These are phyloP conservation scores for Ogataea dorogensis DNA, from an alignment of 805 yeast species.

Conservation along the genomic window DNA sequence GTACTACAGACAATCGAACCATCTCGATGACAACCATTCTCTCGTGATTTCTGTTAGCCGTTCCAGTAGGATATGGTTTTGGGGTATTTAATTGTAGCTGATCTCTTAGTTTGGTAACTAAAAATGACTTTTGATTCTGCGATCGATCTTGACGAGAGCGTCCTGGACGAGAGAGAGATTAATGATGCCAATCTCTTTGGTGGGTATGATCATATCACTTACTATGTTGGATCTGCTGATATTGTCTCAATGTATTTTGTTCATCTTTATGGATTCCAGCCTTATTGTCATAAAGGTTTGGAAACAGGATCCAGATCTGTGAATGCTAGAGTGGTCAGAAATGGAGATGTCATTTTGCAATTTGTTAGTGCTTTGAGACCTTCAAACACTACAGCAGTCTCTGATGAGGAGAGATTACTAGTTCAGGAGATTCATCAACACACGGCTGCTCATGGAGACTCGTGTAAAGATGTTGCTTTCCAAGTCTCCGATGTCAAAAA, in stretches of 20 bases:
- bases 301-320: constrained; percentile 62
- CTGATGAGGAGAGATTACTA: constrained; percentile 7
- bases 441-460: constrained; percentile 65
- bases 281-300: constrained; percentile 61
- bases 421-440: constrained; percentile 42
- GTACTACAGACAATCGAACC: background rate
- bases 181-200: constrained; percentile 10
- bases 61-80: background rate
- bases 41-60: background rate
- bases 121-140: constrained; percentile 1
- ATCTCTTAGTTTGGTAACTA: no score
- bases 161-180: constrained; percentile 8
- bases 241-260: constrained; percentile 57
- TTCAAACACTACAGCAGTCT: constrained; percentile 13
- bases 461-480: constrained; percentile 76
- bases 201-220: constrained; percentile 65
- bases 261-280: constrained; percentile 58
- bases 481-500: constrained; percentile 50
- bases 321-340: constrained; percentile 59
- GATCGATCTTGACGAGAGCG: background rate
- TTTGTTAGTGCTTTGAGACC: constrained; percentile 41
- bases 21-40: background rate
- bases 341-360: constrained; percentile 53
- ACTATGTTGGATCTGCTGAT: constrained; percentile 73
- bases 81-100: background rate